Evolutionary conservation across 768 basidiomycete species (phyloP), one percentile per base, ranked within the genome.

Genomic region (Suillus occidentalis): DNA sequence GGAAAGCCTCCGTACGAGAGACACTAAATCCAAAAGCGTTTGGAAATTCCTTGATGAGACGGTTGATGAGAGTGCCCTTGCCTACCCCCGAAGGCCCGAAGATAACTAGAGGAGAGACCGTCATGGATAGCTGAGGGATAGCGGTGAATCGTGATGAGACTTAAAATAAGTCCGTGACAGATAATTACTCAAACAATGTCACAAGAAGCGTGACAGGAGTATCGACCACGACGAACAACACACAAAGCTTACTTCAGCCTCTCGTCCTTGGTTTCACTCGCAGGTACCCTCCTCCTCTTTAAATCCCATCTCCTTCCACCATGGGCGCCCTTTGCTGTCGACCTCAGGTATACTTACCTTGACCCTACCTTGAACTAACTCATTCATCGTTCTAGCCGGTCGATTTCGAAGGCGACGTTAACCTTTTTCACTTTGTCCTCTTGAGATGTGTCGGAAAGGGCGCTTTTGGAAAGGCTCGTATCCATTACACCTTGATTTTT

Each of bases 361-460:
- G 18, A 18, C 25, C 36, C 37, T 40, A 55, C n/a, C 49, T 61
- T 56, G 25, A 61, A 58, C 49, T 25, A 50, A 34, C 47, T 60
- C 63, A 45, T 59, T 22, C 36, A 58, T 52, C 25, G 1, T 53
- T 61, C 50, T 67, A 97, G 93, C 93, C 93, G 68, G 90, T 96
- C 78, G 95, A 97, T 82, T 97, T 95, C 74, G 94, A 96, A 70
- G 94, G 92, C 68, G 94, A 97, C 67, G 90, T 95, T 74, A 97
- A 94, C 74, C 89, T 99, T 64, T 99, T 97, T 77, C 97, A 99
- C 74, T 99, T 99, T 74, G 85, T 93, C 67, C 89, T 99, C 47
- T 78, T 99, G 22, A 84, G 97, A 71, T 96, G 94, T 69, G 96
- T 99, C n/a, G 97, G 97, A 25, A 98, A 98, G 77, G 97, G 97